Conservation (phyloP, 257 asterid genomes). For the Hygrophila difformis region DNA sequence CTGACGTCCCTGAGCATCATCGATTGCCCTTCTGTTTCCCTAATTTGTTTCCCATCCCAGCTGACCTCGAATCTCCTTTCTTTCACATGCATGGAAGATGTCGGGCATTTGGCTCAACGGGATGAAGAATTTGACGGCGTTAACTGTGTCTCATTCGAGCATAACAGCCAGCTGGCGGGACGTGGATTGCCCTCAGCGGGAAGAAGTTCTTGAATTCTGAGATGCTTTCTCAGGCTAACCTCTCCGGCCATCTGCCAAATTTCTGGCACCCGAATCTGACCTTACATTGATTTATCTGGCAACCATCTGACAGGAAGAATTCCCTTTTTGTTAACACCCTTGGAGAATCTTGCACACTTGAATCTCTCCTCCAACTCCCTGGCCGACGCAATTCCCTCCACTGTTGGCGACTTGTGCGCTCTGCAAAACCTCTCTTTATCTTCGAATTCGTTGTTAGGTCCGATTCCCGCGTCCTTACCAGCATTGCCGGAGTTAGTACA, state of each 20-base stretch:
- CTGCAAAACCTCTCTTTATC: slow-evolving; percentile 56
- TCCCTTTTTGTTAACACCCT: slow-evolving; percentile 46
- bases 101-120: slow-evolving; percentile 67
- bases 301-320: slow-evolving; percentile 60
- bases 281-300: slow-evolving; percentile 52
- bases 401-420: slow-evolving; percentile 62
- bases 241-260: slow-evolving; percentile 55
- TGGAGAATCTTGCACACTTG: slow-evolving; percentile 48
- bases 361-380: slow-evolving; percentile 74
- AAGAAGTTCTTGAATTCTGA: slow-evolving; percentile 41
- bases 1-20: slow-evolving; percentile 48
- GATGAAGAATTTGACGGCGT: slow-evolving; percentile 37
- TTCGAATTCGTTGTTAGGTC: slow-evolving; percentile 53
- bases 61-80: slow-evolving; percentile 49
- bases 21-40: slow-evolving; percentile 72
- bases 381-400: slow-evolving; percentile 49
- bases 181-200: slow-evolving; percentile 34
- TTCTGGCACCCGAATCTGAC: slow-evolving; percentile 70
- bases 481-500: slow-evolving; percentile 51
- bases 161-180: slow-evolving; percentile 62
- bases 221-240: slow-evolving; percentile 55
- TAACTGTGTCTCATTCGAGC: slow-evolving; percentile 47
- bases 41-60: slow-evolving; percentile 56
- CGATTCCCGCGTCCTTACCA: slow-evolving; percentile 59
- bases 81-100: slow-evolving; percentile 65